Evolutionary conservation across 768 basidiomycete species (phyloP), one percentile per base, ranked within the genome.

Genomic region (Leccinellum luteum): DNA sequence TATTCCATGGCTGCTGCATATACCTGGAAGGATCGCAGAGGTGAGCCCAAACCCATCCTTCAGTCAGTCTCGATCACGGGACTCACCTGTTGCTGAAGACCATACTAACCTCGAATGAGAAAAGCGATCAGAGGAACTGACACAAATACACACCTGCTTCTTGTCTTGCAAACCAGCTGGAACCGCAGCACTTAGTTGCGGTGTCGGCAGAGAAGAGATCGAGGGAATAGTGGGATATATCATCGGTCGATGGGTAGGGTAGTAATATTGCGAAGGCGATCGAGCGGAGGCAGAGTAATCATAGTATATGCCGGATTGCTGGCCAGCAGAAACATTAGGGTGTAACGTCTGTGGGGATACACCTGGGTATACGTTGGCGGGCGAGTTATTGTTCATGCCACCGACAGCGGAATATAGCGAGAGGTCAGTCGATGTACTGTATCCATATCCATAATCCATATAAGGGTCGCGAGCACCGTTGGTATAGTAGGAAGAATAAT

Each of bases 401-500:
- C 78, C 74, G 48, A 79, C 78, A 27, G 75, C 70, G 23, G 74
- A 72, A 73, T 85, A 87, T 58, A 82, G 58, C 44, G 81, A 74
- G 10, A 79, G 77, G 56, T 86, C 85, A 31, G 78, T 60, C 12
- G 75, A 72, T 52, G 69, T 72, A 57, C 79, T 80, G 68, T 85
- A 86, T 55, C 77, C 78, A 67, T 85, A 85, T 43, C 78, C 74
- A 72, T 81, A 85, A 53, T 86, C 85, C 58, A 75, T 68, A 62
- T 80, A 83, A 44, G 73, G 70, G 61, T 85, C 82, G 58, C 78
- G 73, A 41, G 81, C 73, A 31, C 79, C 77, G 43, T 77, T 79
- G 48, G 75, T 69, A 71, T 86, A 87, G 67, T 86, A 88, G 9
- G 78, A 74, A 25, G 80, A 75, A 67, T 84, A 89, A 45, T 89